These are phyloP conservation scores for Salinomyces thailandicus DNA, from an alignment of 2,329 filamentous ascomycete species.

Conservation along the genomic window DNA sequence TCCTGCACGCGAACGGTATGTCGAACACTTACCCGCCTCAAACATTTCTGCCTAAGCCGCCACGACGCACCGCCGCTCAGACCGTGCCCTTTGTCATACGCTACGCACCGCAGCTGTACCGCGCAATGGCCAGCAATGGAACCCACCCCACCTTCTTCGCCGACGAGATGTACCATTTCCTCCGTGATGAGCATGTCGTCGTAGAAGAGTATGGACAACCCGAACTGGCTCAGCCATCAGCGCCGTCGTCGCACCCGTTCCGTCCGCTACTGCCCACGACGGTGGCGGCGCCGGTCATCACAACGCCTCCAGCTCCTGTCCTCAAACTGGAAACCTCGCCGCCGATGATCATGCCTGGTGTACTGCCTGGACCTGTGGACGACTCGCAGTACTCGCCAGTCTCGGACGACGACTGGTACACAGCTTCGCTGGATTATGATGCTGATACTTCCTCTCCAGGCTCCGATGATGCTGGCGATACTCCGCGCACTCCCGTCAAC, in stretches of 20 bases:
- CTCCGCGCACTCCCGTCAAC: slow-evolving; percentile 12
- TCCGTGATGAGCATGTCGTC: slow-evolving; percentile 3
- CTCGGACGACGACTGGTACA: slow-evolving; percentile 10
- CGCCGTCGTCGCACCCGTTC: slow-evolving; percentile 1
- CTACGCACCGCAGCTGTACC: neutral
- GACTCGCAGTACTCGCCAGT: slow-evolving; percentile 12
- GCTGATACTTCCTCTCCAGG: slow-evolving; percentile 13
- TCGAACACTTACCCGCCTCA: slow-evolving; percentile 2
- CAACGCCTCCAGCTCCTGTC: neutral
- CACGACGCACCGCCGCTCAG: neutral
- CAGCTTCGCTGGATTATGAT: slow-evolving; percentile 11
- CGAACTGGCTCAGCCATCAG: slow-evolving; percentile 2
- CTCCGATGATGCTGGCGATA: slow-evolving; percentile 10
- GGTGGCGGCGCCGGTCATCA: neutral
- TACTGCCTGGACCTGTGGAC: slow-evolving; percentile 9
- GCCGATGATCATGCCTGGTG: slow-evolving; percentile 1
- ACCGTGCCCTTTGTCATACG: neutral
- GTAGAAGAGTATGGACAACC: slow-evolving; percentile 1
- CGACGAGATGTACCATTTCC: slow-evolving; percentile 5
- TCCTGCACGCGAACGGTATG: slow-evolving; percentile 1
- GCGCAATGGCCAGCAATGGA: slow-evolving; percentile 1
- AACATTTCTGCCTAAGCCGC: neutral
- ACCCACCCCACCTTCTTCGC: slow-evolving; percentile 5
- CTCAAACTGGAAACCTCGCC: neutral
- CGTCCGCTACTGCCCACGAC: slow-evolving; percentile 1